Evolutionary conservation across 768 basidiomycete genomes (phyloP).

Genomic region (Trametes cubensis): DNA sequence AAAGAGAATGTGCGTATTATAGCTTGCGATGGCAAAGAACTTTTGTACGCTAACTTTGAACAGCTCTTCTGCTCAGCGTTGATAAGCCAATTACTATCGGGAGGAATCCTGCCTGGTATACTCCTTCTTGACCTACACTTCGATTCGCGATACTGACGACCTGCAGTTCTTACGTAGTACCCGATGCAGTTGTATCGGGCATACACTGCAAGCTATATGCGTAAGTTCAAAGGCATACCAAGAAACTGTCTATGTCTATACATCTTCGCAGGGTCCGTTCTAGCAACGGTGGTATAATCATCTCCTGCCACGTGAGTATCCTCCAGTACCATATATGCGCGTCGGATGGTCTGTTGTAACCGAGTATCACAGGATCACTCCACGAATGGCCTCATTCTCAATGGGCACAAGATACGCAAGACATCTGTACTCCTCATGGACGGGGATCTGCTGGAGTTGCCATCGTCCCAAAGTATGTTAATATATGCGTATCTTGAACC

Average conservation of each 20-base stretch:
- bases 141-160: not conserved
- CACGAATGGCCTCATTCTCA: slow-evolving; percentile 73
- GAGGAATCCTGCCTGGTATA: slow-evolving; percentile 71
- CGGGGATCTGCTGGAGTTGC: slow-evolving; percentile 70
- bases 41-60: not conserved
- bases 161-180: slow-evolving; percentile 59
- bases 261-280: slow-evolving; percentile 59
- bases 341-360: not conserved
- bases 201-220: slow-evolving; percentile 82
- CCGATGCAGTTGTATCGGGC: slow-evolving; percentile 64
- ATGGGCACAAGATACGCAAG: slow-evolving; percentile 69
- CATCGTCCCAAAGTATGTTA: slow-evolving; percentile 59
- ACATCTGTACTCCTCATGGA: slow-evolving; percentile 74
- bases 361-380: slow-evolving; percentile 61
- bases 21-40: not conserved
- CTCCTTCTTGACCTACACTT: not conserved
- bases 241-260: not conserved
- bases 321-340: not conserved
- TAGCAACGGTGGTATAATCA: slow-evolving; percentile 69
- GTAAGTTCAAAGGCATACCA: slow-evolving; percentile 46
- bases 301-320: slow-evolving; percentile 71
- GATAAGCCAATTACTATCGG: slow-evolving; percentile 71
- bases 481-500: not conserved
- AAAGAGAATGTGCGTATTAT: slow-evolving; percentile 58
- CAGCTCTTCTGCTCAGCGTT: slow-evolving; percentile 63